Conservation (phyloP, 192 early-diverging fungal genomes). For the Entrophospora sp. region DNA sequence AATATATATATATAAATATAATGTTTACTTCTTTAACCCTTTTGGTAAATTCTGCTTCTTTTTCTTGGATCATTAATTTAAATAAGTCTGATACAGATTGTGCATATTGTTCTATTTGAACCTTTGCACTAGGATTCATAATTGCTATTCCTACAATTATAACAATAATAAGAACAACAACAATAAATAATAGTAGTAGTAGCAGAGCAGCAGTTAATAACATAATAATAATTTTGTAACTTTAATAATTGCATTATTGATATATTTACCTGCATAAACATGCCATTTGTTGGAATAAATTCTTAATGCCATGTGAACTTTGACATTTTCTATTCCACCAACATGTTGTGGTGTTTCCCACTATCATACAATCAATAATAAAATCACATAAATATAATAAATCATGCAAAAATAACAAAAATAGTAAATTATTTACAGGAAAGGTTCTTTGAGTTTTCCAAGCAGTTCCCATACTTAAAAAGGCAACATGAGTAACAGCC, state of each 20-base stretch:
- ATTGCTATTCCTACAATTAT: constrained; percentile 71
- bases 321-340: constrained; percentile 96
- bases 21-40: constrained; percentile 56
- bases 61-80: constrained; percentile 89
- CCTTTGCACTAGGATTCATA: constrained; percentile 79
- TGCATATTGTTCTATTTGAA: constrained; percentile 84
- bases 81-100: constrained; percentile 83
- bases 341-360: constrained; percentile 84
- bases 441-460: constrained; percentile 78
- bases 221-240: too few relatives aligned
- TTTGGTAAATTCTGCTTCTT: constrained; percentile 62
- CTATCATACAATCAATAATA: constrained; percentile 23
- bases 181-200: not conserved
- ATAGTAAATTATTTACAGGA: constrained; percentile 46
- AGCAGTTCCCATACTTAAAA: constrained; percentile 88
- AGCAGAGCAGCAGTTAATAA: too few relatives aligned
- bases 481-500: constrained; percentile 92
- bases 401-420: not conserved
- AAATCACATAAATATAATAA: not conserved
- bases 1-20: too few relatives aligned
- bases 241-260: too few relatives aligned
- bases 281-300: constrained; percentile 98
- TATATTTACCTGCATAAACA: constrained; percentile 73
- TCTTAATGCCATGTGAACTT: constrained; percentile 84
- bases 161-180: not conserved